These are phyloP conservation scores for Exophiala lecanii-corni DNA, from an alignment of 2,329 filamentous ascomycete species.

Conservation along the genomic window DNA sequence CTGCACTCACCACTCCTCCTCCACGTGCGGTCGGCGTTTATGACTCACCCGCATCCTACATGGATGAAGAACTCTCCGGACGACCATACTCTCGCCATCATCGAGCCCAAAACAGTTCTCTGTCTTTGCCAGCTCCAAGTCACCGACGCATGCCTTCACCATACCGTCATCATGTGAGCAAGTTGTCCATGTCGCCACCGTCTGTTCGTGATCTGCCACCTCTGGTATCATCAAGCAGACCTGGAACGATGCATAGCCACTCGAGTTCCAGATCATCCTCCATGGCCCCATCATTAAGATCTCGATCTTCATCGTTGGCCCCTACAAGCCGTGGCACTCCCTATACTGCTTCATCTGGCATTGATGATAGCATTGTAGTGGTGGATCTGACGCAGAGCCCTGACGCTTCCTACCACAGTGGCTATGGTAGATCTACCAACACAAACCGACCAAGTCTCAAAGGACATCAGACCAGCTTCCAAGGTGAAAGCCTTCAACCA, in stretches of 20 bases:
- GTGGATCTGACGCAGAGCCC: constrained; percentile 25
- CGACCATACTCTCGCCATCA: constrained; percentile 32
- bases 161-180: constrained; percentile 28
- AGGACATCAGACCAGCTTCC: constrained; percentile 26
- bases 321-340: constrained; percentile 41
- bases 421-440: constrained; percentile 11
- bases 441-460: constrained; percentile 30
- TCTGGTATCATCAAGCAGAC: constrained; percentile 39
- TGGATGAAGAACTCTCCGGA: constrained; percentile 29
- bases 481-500: constrained; percentile 33
- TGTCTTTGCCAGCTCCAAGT: constrained; percentile 22
- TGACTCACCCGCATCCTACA: constrained; percentile 29
- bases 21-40: constrained; percentile 27
- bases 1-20: constrained; percentile 19
- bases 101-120: constrained; percentile 19
- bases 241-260: constrained; percentile 37
- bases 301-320: constrained; percentile 36
- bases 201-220: constrained; percentile 41
- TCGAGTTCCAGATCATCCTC: constrained; percentile 43
- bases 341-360: constrained; percentile 37
- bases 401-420: constrained; percentile 26
- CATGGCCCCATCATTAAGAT: constrained; percentile 39
- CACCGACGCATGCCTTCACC: constrained; percentile 38
- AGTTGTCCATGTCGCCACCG: constrained; percentile 40
- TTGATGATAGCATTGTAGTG: constrained; percentile 26